These are phyloP conservation scores for Malania oleifera DNA, from an alignment of 164 flowering plant genomes.

Conservation along the genomic window DNA sequence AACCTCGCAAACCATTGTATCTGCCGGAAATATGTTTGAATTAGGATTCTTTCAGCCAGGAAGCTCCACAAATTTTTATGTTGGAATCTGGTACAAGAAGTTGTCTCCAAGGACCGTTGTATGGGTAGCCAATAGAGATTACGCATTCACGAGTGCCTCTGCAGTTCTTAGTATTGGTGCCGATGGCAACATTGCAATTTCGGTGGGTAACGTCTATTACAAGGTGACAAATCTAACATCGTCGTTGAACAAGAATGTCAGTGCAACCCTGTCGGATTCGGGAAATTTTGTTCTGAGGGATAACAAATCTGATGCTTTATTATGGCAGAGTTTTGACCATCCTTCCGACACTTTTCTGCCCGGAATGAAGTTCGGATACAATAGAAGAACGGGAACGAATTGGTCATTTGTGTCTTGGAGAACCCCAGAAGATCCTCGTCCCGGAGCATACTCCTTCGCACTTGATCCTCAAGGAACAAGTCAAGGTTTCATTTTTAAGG, in stretches of 20 bases:
- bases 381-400: background rate
- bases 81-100: background rate
- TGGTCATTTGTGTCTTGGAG: background rate
- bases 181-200: background rate
- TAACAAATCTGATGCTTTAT: background rate
- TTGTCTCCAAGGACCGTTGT: background rate
- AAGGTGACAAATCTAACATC: background rate
- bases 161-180: background rate
- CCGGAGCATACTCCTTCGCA: background rate
- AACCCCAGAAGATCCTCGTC: background rate
- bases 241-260: background rate
- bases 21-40: background rate
- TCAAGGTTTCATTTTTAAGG: slow-evolving; percentile 10
- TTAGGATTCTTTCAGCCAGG: background rate
- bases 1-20: background rate
- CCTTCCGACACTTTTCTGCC: background rate
- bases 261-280: background rate
- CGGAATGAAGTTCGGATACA: background rate
- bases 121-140: background rate
- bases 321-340: background rate
- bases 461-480: slow-evolving; percentile 10
- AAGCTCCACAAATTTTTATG: background rate
- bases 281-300: background rate
- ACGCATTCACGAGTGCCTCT: background rate
- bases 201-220: background rate